Percentiles rank a stretch among this genome's conserved stretches.
phyloP scores from a whole-genome alignment of 2,329 filamentous ascomycete genomes.

The Zymoseptoria brevis region DNA sequence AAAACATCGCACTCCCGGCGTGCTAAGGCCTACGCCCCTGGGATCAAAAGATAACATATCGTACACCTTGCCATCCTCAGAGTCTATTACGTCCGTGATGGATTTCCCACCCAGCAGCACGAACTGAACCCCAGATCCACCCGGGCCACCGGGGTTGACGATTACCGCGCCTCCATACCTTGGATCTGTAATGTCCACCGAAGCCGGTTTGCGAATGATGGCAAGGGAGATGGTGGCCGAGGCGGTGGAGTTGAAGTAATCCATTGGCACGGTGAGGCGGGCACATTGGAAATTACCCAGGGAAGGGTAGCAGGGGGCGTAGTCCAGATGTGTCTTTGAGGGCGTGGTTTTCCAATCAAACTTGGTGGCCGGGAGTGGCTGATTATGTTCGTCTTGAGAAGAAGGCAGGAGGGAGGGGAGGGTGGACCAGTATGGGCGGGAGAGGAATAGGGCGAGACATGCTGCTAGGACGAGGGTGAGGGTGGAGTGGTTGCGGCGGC shows the following conservation, averaged over 20 bases:
- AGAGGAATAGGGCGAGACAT: not conserved
- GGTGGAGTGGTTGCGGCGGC: not conserved
- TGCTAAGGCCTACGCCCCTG: constrained; percentile 33
- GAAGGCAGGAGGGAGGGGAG: not conserved
- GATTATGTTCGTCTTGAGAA: too few species aligned
- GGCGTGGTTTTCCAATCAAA: constrained; percentile 14
- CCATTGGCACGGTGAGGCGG: constrained; percentile 42
- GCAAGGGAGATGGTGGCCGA: constrained; percentile 33
- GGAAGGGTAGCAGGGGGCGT: constrained; percentile 32
- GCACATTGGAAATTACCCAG: constrained; percentile 38
- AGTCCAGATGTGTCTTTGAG: constrained; percentile 7
- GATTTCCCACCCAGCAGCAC: constrained; percentile 22
- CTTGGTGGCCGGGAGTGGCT: not conserved
- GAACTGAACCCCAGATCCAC: constrained; percentile 33
- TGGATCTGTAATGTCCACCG: constrained; percentile 31
- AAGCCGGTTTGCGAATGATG: constrained; percentile 39
- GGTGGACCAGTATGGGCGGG: not conserved
- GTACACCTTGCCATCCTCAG: constrained; percentile 30
- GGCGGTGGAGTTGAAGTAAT: constrained; percentile 20
- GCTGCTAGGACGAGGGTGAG: not conserved
- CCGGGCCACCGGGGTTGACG: constrained; percentile 40
- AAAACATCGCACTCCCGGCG: constrained; percentile 31
- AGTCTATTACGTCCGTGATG: constrained; percentile 13
- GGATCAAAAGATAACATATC: constrained; percentile 42
- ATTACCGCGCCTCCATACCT: constrained; percentile 35